A percentile compares a stretch with the other conserved stretches of the same genome.
Conservation (phyloP, 768 basidiomycete species). For the Amanita rubescens region DNA sequence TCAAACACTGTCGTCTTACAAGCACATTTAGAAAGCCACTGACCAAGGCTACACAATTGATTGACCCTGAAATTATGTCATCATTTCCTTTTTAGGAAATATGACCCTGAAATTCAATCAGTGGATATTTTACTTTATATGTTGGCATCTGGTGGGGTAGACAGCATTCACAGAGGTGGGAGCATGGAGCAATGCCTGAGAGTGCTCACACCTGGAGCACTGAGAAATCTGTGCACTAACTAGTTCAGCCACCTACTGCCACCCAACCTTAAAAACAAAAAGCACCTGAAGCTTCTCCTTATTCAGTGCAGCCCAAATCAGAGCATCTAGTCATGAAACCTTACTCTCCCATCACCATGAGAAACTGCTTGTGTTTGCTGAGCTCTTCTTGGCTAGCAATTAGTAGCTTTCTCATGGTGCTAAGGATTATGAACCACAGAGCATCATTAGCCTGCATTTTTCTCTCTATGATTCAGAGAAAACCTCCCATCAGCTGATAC, state of each 20-base stretch:
- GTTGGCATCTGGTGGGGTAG: neutral
- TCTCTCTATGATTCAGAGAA: constrained; percentile 7
- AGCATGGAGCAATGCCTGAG: constrained; percentile 4
- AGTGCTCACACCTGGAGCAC: constrained; percentile 14
- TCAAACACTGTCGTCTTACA: no score
- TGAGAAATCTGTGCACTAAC: constrained; percentile 14
- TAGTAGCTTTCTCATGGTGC: constrained; percentile 9
- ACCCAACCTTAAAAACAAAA: constrained; percentile 15
- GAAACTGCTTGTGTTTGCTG: constrained; percentile 15
- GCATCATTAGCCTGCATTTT: constrained; percentile 7
- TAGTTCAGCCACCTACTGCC: constrained; percentile 14
- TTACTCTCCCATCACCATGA: constrained; percentile 16
- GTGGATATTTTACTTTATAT: no score
- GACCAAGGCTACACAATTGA: no score
- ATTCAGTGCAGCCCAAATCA: constrained; percentile 8
- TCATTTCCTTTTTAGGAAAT: no score
- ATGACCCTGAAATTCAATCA: no score
- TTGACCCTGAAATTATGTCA: no score
- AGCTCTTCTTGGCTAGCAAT: constrained; percentile 2
- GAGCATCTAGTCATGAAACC: constrained; percentile 12
- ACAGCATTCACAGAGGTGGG: neutral
- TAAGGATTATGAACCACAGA: constrained; percentile 10
- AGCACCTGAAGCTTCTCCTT: constrained; percentile 12
- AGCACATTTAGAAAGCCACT: no score
- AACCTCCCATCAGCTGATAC: constrained; percentile 10